Evolutionary conservation across 345 rosid species (phyloP), one percentile per base, ranked within the genome.

Genomic region (Odontarrhena argentea): DNA sequence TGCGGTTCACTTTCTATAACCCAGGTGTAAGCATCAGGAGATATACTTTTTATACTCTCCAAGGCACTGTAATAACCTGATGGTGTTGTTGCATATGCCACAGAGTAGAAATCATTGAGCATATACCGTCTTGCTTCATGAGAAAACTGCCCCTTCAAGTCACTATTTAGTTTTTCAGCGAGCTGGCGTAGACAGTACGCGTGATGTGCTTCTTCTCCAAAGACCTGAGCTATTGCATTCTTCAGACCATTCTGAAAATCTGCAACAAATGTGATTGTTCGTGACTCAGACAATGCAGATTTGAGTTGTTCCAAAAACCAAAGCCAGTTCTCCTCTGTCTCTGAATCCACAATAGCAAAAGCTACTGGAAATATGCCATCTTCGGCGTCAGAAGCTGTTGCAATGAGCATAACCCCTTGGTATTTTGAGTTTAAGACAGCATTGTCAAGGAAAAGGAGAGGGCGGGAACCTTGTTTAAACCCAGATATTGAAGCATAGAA

Each of bases 41-140:
- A 93, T 46, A 93, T 86, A 24, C 82, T 72, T 66, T 84, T 93
- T 41, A 88, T 85, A 77, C 74, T 86, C 70, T 83, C 96, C 56
- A 69, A 65, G 59, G 84, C 82, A 49, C 52, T 75, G 73, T 83
- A 80, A 67, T 86, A 93, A 1, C 74, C 92, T 6, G 84, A 92
- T 1, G 68, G 80, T 54, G 77, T 86, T 15, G 85, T 69, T 3
- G 98, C 87, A 51, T 63, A 71, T 8, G 98, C 98, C 34, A 96
- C 97, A 53, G 93, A 65, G 53, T 90, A 90, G 22, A 93, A 83
- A 73, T 90, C 97, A 13, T 76, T 83, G 37, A 93, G 73, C 86
- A 93, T 78, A 75, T 87, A 86, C 32, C 90, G 83, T 60, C 93
- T 88, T 10, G 93, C 98, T 74, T 93, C 98, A 71, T 93, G 96